Conservation (phyloP, 495 filamentous ascomycete genomes). For the Mytilinidion resinicola region DNA sequence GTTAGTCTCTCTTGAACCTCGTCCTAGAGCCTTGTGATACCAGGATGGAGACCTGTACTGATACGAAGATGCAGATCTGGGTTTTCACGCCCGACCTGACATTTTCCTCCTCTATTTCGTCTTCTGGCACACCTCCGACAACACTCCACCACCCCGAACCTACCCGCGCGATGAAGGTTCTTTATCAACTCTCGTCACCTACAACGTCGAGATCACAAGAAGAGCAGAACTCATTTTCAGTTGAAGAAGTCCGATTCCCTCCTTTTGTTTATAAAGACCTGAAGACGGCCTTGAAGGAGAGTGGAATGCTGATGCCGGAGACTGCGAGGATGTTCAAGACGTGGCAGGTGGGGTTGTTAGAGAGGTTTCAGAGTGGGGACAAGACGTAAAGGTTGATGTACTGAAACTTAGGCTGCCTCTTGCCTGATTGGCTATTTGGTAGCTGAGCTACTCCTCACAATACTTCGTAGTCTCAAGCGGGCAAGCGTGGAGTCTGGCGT, state of each 20-base stretch:
- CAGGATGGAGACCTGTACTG: background rate
- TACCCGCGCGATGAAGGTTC: conserved; percentile 31
- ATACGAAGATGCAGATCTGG: conserved; percentile 22
- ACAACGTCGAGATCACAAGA: background rate
- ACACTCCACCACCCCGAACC: conserved; percentile 15
- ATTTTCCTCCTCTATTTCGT: conserved; percentile 30
- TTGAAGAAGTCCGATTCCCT: conserved; percentile 26
- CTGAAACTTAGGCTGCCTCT: no score
- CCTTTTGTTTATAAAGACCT: conserved; percentile 14
- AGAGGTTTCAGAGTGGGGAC: conserved; percentile 21
- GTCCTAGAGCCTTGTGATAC: background rate
- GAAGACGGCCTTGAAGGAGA: conserved; percentile 14
- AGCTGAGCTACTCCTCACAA: no score
- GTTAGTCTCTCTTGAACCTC: background rate
- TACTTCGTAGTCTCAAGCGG: no score
- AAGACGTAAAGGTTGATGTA: no score
- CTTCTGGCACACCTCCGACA: background rate
- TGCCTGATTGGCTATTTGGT: no score
- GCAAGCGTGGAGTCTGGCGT: no score
- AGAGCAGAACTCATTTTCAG: conserved; percentile 4
- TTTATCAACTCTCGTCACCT: conserved; percentile 23
- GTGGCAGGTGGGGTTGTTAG: conserved; percentile 33
- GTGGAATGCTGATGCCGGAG: conserved; percentile 23
- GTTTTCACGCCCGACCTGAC: conserved; percentile 34
- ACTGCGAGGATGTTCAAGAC: conserved; percentile 29